Conservation (phyloP, 495 filamentous ascomycete species). For the Parathielavia appendiculata region DNA sequence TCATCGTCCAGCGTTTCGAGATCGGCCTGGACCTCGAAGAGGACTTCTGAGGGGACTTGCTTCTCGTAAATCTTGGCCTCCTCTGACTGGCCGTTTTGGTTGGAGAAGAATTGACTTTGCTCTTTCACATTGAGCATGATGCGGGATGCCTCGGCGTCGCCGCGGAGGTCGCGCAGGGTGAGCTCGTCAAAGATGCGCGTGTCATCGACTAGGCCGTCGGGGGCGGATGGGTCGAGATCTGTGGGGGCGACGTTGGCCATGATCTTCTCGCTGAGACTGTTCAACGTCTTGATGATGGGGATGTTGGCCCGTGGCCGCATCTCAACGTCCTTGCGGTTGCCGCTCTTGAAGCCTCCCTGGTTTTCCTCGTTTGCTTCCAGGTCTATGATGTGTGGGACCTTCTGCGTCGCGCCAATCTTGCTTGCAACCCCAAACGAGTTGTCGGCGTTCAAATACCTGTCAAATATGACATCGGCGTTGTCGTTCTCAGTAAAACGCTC, state of each 20-base stretch:
- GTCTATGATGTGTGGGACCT: slow-evolving; percentile 85
- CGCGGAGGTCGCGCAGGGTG: slow-evolving; percentile 74
- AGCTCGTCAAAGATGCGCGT: slow-evolving; percentile 70
- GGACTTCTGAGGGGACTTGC: slow-evolving; percentile 62
- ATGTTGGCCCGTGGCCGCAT: slow-evolving; percentile 65
- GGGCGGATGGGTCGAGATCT: slow-evolving; percentile 52
- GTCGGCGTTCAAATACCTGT: slow-evolving; percentile 72
- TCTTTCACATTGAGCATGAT: slow-evolving; percentile 85
- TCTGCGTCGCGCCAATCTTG: slow-evolving; percentile 46
- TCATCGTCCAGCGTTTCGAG: slow-evolving; percentile 49
- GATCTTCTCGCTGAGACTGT: slow-evolving; percentile 83
- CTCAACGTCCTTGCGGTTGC: slow-evolving; percentile 78
- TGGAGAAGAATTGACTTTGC: slow-evolving; percentile 73
- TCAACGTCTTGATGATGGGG: slow-evolving; percentile 74
- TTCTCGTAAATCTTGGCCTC: slow-evolving; percentile 56
- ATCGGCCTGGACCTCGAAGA: slow-evolving; percentile 58
- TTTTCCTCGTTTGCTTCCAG: slow-evolving; percentile 92
- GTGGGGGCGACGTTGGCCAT: slow-evolving; percentile 77
- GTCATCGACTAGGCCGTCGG: slow-evolving; percentile 51
- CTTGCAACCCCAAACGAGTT: slow-evolving; percentile 50
- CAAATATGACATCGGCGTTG: slow-evolving; percentile 66
- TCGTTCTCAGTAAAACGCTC: slow-evolving; percentile 75
- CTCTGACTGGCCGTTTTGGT: slow-evolving; percentile 47
- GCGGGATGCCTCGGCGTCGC: slow-evolving; percentile 62
- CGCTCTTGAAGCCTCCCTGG: slow-evolving; percentile 58